Evolutionary conservation across 2,329 filamentous ascomycete species (phyloP).

Genomic region (Lasiodiplodia sp.): DNA sequence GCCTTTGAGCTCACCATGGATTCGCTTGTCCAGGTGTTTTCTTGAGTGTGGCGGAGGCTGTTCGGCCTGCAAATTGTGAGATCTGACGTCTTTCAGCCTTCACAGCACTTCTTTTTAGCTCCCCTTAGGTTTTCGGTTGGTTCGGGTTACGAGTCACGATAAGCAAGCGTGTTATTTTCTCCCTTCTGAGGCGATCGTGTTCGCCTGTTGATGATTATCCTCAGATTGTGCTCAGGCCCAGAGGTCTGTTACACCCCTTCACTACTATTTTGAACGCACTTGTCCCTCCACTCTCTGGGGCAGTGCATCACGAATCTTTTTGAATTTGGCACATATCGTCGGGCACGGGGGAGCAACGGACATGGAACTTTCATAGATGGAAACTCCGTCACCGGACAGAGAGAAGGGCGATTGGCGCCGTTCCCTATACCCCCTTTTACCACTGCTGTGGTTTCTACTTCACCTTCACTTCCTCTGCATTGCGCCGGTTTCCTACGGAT

Average conservation of each 20-base stretch:
- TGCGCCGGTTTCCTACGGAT: slow-evolving; percentile 21
- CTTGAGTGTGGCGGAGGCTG: slow-evolving; percentile 4
- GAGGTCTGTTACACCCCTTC: background rate
- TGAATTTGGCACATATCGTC: slow-evolving; percentile 24
- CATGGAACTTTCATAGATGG: slow-evolving; percentile 30
- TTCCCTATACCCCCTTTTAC: slow-evolving; percentile 29
- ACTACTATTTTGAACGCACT: background rate
- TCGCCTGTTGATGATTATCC: slow-evolving; percentile 23
- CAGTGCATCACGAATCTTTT: slow-evolving; percentile 27
- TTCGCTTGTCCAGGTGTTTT: background rate
- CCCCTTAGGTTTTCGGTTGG: slow-evolving; percentile 23
- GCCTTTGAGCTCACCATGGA: slow-evolving; percentile 1
- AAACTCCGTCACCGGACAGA: slow-evolving; percentile 30
- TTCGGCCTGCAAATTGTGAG: slow-evolving; percentile 9
- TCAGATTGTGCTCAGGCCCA: slow-evolving; percentile 23
- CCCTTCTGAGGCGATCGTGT: slow-evolving; percentile 19
- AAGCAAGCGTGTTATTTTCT: slow-evolving; percentile 30
- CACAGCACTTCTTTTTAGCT: slow-evolving; percentile 8
- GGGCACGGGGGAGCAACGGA: slow-evolving; percentile 28
- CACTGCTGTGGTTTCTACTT: slow-evolving; percentile 16
- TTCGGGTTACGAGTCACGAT: slow-evolving; percentile 30
- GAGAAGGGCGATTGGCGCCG: slow-evolving; percentile 28
- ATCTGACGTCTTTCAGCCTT: slow-evolving; percentile 1
- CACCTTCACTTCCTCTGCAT: slow-evolving; percentile 28
- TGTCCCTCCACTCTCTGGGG: slow-evolving; percentile 19